A percentile compares a stretch with the other conserved stretches of the same genome.
phyloP scores from a whole-genome alignment of 768 basidiomycete species.

The Leucocoprinus sp. region DNA sequence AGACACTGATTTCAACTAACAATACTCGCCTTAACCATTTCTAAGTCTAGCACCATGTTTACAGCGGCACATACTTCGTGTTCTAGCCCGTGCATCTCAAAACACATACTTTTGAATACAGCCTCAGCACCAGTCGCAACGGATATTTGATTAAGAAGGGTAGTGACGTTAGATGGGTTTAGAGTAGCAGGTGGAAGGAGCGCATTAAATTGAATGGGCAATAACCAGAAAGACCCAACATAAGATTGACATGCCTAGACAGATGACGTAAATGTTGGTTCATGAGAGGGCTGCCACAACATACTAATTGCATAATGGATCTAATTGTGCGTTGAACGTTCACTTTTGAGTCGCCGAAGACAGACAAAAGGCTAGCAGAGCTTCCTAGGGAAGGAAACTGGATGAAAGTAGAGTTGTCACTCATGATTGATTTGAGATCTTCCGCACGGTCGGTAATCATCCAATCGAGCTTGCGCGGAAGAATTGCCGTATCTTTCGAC shows the following conservation, averaged over 20 bases:
- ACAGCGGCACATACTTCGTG: constrained; percentile 84
- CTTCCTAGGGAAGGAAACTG: constrained; percentile 90
- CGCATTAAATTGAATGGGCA: constrained; percentile 90
- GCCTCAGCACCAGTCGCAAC: constrained; percentile 85
- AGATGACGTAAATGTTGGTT: background rate
- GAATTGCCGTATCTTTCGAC: constrained; percentile 87
- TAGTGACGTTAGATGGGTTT: constrained; percentile 75
- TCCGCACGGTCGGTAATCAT: constrained; percentile 95
- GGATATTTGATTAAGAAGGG: constrained; percentile 81
- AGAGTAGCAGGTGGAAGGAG: constrained; percentile 76
- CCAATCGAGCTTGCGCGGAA: constrained; percentile 97
- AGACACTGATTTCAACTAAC: constrained; percentile 4
- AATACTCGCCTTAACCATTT: constrained; percentile 73
- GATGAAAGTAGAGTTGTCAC: constrained; percentile 93
- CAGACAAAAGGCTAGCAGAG: constrained; percentile 86
- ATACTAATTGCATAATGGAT: constrained; percentile 88
- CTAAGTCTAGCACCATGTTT: constrained; percentile 80
- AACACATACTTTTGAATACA: constrained; percentile 95
- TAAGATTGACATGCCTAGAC: constrained; percentile 91
- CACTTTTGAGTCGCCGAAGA: constrained; percentile 89
- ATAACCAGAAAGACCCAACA: constrained; percentile 94
- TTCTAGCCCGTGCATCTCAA: constrained; percentile 94
- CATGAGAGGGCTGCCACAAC: constrained; percentile 22
- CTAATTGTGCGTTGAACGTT: constrained; percentile 92
- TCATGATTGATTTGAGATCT: constrained; percentile 88